Conservation (phyloP, 208 protist genomes). For the Leishmania lainsoni region DNA sequence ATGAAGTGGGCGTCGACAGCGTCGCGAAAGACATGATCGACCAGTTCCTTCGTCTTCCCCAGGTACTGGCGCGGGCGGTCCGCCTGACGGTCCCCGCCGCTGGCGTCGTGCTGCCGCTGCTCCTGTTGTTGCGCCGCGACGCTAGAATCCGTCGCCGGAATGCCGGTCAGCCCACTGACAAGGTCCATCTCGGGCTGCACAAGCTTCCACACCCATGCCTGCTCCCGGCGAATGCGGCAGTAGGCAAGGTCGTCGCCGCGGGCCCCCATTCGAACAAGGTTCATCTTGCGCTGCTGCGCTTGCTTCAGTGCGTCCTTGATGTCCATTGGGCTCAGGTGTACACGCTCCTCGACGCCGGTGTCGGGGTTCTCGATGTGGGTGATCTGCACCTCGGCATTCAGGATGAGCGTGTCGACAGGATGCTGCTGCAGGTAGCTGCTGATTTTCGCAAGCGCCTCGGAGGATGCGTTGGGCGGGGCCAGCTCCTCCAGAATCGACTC, state of each 20-base stretch:
- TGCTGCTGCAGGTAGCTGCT: slow-evolving; percentile 68
- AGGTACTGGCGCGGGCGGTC: slow-evolving; percentile 10
- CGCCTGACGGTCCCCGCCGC: slow-evolving; percentile 7
- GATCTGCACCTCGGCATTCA: slow-evolving; percentile 66
- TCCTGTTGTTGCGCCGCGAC: background rate
- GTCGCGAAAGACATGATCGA: slow-evolving; percentile 87
- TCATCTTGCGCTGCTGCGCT: slow-evolving; percentile 58
- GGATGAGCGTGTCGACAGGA: slow-evolving; percentile 81
- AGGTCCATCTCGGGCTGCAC: slow-evolving; percentile 69
- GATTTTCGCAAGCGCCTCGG: slow-evolving; percentile 55
- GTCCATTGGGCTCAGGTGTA: slow-evolving; percentile 66
- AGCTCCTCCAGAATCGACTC: slow-evolving; percentile 61
- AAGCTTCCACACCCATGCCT: slow-evolving; percentile 54
- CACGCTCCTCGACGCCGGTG: slow-evolving; percentile 61
- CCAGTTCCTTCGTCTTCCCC: slow-evolving; percentile 41
- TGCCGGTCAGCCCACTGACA: slow-evolving; percentile 23
- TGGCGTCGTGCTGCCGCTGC: slow-evolving; percentile 3
- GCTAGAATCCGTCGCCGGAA: slow-evolving; percentile 4
- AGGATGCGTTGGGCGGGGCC: slow-evolving; percentile 56
- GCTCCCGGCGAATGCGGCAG: slow-evolving; percentile 80
- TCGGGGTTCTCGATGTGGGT: slow-evolving; percentile 85
- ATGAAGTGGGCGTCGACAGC: slow-evolving; percentile 89
- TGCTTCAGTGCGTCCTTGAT: slow-evolving; percentile 74
- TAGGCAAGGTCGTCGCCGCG: slow-evolving; percentile 71
- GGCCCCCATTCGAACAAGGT: slow-evolving; percentile 86